Base-by-base conservation (phyloP, 2,329 filamentous ascomycete species). In the Westerdykella ornata region DNA sequence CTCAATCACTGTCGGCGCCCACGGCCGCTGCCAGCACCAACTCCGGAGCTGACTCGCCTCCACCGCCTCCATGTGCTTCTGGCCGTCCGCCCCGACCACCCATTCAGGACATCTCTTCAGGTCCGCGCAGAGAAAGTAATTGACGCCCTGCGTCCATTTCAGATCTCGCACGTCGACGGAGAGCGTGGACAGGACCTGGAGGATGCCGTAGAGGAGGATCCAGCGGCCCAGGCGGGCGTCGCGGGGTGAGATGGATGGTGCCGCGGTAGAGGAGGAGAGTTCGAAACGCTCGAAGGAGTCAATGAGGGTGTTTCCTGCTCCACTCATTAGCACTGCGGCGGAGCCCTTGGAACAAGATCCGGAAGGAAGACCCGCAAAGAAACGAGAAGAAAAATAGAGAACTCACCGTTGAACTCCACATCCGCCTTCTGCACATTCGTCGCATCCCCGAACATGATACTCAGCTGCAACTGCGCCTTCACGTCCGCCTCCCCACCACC, bases 221-320 rank as follows among this genome's bases (percentile, higher is more conserved):
- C 68, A 71, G 12, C 67, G 64, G 14, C 68, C 68, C 20, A 69
- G 60, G 14, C 68, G 66, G 28, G 67, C 67, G 48, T 69, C 65
- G 15, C 62, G 60, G 2, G 67, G 65, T 1, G 66, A 58, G 26
- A 54, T 46, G 15, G 51, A 51, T 30, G 56, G 56, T 14, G 62
- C 53, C 3, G 62, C 53, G 6, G 28, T 45, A 2, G 22, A 26
- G 22, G 22, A 26, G 2, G 50, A 56, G 31, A 68, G 62, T 43
- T 71, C 68, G 54, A 68, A 69, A 15, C 58, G 53, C 22, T 64
- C 56, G 40, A 70, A 68, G n/a, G 53, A 52, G 44, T 70, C 67
- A 37, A 69, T 62, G 1, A 70, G 54, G 6, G 57, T 52, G 33
- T 66, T 69, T 17, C 60, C 64, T 67, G 34, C 8, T 11, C 3